A percentile compares a stretch with the other conserved stretches of the same genome.
These are phyloP conservation scores for Scheffersomyces segobiensis DNA, from an alignment of 1,139 yeast genomes.

Conservation along the genomic window DNA sequence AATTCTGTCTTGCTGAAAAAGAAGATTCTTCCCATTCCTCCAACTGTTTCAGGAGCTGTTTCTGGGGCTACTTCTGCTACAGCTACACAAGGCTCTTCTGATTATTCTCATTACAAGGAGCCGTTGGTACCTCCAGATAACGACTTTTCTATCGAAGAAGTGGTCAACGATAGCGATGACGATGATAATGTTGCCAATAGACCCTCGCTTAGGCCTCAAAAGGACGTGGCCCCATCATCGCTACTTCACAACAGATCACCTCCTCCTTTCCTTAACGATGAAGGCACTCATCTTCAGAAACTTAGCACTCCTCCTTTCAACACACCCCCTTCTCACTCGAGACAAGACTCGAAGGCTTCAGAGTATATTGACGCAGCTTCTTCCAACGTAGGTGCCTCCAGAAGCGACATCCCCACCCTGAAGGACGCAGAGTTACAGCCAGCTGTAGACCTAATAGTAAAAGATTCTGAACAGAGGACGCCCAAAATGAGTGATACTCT, in stretches of 20 bases:
- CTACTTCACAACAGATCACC: constrained; percentile 4
- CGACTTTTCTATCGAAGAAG: constrained; percentile 43
- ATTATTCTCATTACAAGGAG: not conserved
- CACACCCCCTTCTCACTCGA: constrained; percentile 9
- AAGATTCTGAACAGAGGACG: not conserved
- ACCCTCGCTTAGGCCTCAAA: constrained; percentile 5
- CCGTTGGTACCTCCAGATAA: constrained; percentile 10
- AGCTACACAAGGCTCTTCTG: not conserved
- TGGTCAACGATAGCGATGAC: constrained; percentile 41
- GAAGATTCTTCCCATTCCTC: constrained; percentile 16
- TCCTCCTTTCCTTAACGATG: constrained; percentile 3
- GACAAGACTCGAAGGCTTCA: constrained; percentile 1
- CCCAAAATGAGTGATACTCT: constrained; percentile 1
- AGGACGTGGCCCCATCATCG: constrained; percentile 2
- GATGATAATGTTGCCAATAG: constrained; percentile 18
- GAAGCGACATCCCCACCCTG: constrained; percentile 11
- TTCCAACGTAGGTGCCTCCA: constrained; percentile 21
- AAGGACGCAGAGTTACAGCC: constrained; percentile 16
- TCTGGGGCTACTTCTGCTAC: not conserved
- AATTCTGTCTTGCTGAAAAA: constrained; percentile 12
- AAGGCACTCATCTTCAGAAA: not conserved
- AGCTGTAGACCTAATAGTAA: constrained; percentile 17
- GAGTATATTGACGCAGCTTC: constrained; percentile 15
- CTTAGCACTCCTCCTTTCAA: not conserved
- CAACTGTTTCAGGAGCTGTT: not conserved